These are phyloP conservation scores for Brassica balearica DNA, from an alignment of 441 rosid genomes.

Conservation along the genomic window DNA sequence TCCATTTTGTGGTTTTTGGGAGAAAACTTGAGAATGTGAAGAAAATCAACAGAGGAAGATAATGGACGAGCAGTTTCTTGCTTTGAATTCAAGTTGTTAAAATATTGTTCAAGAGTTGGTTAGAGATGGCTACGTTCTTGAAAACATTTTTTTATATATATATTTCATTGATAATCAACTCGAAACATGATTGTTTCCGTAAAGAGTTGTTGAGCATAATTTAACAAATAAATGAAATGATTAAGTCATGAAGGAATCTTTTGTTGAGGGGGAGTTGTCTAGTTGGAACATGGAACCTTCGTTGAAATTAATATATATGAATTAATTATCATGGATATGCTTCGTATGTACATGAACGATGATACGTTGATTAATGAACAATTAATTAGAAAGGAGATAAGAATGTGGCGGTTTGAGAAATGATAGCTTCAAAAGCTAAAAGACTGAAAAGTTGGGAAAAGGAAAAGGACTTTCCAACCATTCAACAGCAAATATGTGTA, in stretches of 20 bases:
- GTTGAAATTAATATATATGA: conserved; percentile 14
- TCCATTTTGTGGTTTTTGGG: conserved; percentile 57
- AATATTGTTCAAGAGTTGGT: conserved; percentile 42
- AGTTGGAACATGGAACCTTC: conserved; percentile 39
- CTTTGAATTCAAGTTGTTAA: conserved; percentile 43
- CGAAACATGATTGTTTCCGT: conserved; percentile 35
- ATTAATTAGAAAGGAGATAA: conserved; percentile 27
- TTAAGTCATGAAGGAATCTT: conserved; percentile 43
- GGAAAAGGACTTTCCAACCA: conserved; percentile 86
- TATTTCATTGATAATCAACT: conserved; percentile 32
- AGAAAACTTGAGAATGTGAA: conserved; percentile 30
- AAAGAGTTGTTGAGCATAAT: conserved; percentile 41
- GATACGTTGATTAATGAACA: conserved; percentile 3
- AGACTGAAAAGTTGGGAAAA: conserved; percentile 52
- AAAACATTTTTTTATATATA: conserved; percentile 8
- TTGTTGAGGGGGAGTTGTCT: neutral
- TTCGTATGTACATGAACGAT: conserved; percentile 26
- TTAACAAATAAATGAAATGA: conserved; percentile 34
- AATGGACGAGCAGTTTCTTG: conserved; percentile 43
- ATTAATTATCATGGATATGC: conserved; percentile 10
- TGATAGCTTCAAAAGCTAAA: conserved; percentile 43
- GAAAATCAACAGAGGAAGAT: conserved; percentile 14
- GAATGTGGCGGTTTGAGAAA: conserved; percentile 24
- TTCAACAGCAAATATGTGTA: conserved; percentile 51
- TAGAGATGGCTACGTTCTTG: conserved; percentile 42